Base-by-base conservation (phyloP, 2,329 filamentous ascomycete genomes). In the Seiridium unicorne region DNA sequence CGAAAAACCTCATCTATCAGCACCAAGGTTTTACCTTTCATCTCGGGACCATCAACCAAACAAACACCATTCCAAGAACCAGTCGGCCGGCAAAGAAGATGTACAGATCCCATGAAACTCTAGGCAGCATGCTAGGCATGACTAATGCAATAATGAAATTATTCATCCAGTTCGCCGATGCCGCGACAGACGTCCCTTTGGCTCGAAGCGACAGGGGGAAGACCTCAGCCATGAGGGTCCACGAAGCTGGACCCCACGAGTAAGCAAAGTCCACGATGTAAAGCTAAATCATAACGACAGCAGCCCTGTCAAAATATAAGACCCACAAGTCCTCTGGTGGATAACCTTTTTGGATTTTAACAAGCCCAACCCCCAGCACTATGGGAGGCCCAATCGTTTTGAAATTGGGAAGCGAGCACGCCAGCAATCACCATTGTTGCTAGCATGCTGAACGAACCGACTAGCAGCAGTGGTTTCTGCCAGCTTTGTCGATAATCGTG, bases 81-180 rank as follows among this genome's bases (percentile, higher is more conserved):
- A n/a, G 40, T 3, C 35, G 40, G 1, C 35, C 36, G 34, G 32
- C 35, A 35, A 54, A 54, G 36, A 54, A 54, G 1, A 54, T 34
- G 26, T 54, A 54, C 3, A 35, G 35, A 8, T 35, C 51, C 4
- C 40, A 54, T 6, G 32, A 32, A 8, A 35, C 38, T 1, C 40
- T 54, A 2, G 35, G 51, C 11, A 54, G 35, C n/a, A 54, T 10
- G 10, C 11, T 32, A 42, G 51, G 51, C 13, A 35, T 54, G 32
- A 54, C 40, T 5, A 54, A 35, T 3, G 32, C 51, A 26, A 54
- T 54, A 35, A 54, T 54, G 51, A 54, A 54, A n/a, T 54, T 54
- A n/a, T 54, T 54, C 5, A 54, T 4, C 51, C 51, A 54, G 36
- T 54, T 54, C n/a, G 51, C 35, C 51, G 40, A 36, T 18, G 51